Evolutionary conservation across 2,329 filamentous ascomycete species (phyloP), one percentile per base, ranked within the genome.

Genomic region (Capronia americana): DNA sequence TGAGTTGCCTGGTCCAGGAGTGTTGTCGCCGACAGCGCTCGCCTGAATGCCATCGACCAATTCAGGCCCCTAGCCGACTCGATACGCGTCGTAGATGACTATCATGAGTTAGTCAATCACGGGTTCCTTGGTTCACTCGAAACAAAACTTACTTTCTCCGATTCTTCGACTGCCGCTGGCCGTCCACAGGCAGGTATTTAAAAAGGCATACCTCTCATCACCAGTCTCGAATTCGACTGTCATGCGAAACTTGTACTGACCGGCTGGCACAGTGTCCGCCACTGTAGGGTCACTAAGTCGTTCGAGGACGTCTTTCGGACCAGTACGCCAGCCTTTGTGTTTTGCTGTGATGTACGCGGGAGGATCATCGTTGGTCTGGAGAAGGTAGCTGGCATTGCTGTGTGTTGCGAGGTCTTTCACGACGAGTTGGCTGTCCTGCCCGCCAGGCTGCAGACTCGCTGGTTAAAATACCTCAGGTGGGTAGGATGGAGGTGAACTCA

Each of bases 341-440:
- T 78, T 81, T 46, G 83, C 81, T 17, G 79, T 77, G 55, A 84
- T 82, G 69, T 79, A 83, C 12, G 82, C 82, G 0, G 82, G 79
- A 3, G 80, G 81, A n/a, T 83, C 81, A 70, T 84, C 82, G 23
- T 79, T 78, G 41, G 82, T 83, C 69, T 84, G 82, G n/a, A 84
- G 77, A 44, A 83, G 76, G 70, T 81, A 84, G 67, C 73, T 80
- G 30, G 80, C 78, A 62, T 77, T 77, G 41, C 83, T 74, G 51
- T 76, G 79, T 24, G 82, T 83, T 10, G 79, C 78, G 30, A 79
- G 77, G 66, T 83, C 82, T 68, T 82, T 82, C 58, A 81, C 80
- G 23, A 81, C 78, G 10, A 83, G 73, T 66, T 84, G 82, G 24
- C 80, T 81, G 70, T 83, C 82, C 77, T 83, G 82, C 53, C 82